Percentiles rank a stretch among this genome's conserved stretches.
phyloP scores from a whole-genome alignment of 495 filamentous ascomycete genomes.

The Xylaria sp. region DNA sequence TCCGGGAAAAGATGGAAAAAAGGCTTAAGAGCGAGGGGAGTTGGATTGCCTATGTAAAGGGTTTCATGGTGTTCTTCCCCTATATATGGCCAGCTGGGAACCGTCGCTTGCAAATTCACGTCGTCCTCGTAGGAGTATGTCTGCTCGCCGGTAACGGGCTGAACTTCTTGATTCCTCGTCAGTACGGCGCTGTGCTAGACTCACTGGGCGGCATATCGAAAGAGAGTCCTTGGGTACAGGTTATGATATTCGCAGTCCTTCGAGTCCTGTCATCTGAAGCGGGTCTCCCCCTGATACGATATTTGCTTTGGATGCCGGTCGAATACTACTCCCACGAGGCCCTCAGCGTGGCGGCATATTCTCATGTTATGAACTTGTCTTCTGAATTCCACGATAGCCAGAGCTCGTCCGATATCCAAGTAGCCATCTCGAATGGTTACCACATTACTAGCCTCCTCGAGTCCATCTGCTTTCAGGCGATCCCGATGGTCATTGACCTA shows the following conservation, averaged over 20 bases:
- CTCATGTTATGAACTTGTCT: constrained; percentile 78
- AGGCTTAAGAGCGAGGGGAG: constrained; percentile 66
- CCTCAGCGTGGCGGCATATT: constrained; percentile 70
- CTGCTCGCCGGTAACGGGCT: constrained; percentile 66
- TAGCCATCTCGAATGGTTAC: constrained; percentile 69
- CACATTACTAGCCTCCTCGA: constrained; percentile 70
- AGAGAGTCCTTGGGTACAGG: constrained; percentile 59
- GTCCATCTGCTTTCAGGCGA: constrained; percentile 68
- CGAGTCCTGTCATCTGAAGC: constrained; percentile 63
- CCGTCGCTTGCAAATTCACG: constrained; percentile 60
- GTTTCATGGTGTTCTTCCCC: constrained; percentile 67
- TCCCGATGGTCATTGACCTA: constrained; percentile 77
- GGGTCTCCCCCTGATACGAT: constrained; percentile 60
- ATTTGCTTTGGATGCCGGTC: constrained; percentile 70
- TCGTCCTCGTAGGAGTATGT: constrained; percentile 65
- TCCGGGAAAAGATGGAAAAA: constrained; percentile 61
- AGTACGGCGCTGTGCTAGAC: constrained; percentile 69
- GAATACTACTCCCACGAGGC: constrained; percentile 67
- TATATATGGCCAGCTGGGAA: constrained; percentile 70
- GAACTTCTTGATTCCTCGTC: constrained; percentile 70
- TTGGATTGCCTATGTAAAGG: constrained; percentile 69
- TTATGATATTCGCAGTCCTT: constrained; percentile 61
- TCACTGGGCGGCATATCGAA: constrained; percentile 51
- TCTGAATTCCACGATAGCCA: constrained; percentile 82
- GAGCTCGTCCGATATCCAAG: constrained; percentile 72